Conservation (phyloP, 1,284 basidiomycete genomes). For the Boletus subluridellus region DNA sequence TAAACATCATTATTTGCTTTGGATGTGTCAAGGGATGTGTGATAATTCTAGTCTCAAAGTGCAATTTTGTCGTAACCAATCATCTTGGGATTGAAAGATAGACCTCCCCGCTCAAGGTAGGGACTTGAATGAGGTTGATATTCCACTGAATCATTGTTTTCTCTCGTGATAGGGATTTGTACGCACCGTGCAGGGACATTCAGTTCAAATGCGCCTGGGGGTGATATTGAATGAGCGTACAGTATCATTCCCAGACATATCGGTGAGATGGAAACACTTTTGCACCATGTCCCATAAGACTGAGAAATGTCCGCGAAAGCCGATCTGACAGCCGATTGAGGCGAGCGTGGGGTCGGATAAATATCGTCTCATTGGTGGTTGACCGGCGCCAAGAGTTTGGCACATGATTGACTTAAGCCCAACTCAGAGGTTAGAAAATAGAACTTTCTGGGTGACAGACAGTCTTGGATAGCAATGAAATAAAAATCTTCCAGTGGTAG, state of each 20-base stretch:
- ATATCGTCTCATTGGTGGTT: neutral
- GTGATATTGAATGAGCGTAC: neutral
- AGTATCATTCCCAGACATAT: neutral
- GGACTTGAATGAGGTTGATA: neutral
- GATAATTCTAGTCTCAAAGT: neutral
- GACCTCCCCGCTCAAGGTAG: neutral
- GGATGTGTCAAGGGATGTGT: neutral
- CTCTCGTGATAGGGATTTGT: neutral
- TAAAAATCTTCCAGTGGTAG: neutral
- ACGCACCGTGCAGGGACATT: neutral
- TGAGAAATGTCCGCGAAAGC: neutral
- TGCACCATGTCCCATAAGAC: neutral
- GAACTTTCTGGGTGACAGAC: neutral
- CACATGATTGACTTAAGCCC: neutral
- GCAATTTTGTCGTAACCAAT: too few species aligned
- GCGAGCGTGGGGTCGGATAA: neutral
- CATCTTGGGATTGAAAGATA: neutral
- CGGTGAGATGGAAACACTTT: neutral
- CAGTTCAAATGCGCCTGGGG: neutral
- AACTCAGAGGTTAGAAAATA: neutral
- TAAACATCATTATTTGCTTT: neutral
- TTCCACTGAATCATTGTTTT: neutral
- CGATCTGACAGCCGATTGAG: neutral
- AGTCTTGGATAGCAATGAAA: neutral
- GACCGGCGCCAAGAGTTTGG: neutral